Evolutionary conservation across 306 rosid species (phyloP).

Genomic region (Glycine soja): DNA sequence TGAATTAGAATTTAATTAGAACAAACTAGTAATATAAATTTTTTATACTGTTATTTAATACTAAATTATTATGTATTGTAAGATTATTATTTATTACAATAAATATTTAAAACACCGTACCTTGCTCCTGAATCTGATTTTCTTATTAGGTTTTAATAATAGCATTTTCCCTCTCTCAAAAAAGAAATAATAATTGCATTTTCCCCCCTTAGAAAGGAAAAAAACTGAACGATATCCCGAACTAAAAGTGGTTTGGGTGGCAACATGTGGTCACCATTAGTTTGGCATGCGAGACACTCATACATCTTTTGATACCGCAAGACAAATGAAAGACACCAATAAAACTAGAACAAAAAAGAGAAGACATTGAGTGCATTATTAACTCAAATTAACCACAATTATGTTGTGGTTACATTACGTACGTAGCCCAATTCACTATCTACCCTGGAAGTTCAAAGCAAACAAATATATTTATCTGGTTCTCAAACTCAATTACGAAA

Average conservation of each 20-base stretch:
- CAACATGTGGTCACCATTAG: slow-evolving; percentile 45
- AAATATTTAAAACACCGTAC: not conserved
- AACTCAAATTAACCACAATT: slow-evolving; percentile 35
- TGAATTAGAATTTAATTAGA: not conserved
- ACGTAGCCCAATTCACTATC: slow-evolving; percentile 13
- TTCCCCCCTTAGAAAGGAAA: no score
- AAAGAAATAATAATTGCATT: no score
- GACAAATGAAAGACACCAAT: slow-evolving; percentile 55
- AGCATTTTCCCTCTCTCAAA: no score
- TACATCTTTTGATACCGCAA: slow-evolving; percentile 39
- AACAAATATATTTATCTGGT: not conserved
- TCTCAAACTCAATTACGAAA: not conserved
- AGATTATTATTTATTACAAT: not conserved
- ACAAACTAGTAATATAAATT: not conserved
- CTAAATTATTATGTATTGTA: not conserved
- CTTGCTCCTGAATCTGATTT: no score
- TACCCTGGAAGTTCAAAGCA: not conserved
- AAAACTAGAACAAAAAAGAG: slow-evolving; percentile 44
- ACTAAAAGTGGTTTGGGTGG: slow-evolving; percentile 27
- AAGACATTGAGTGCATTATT: slow-evolving; percentile 51
- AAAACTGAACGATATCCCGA: not conserved
- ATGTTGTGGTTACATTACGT: not conserved
- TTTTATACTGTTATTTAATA: no score
- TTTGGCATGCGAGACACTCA: slow-evolving; percentile 39
- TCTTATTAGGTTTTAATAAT: no score